Base-by-base conservation (phyloP, 495 filamentous ascomycete genomes). In the Thermothielavioides terrestris region DNA sequence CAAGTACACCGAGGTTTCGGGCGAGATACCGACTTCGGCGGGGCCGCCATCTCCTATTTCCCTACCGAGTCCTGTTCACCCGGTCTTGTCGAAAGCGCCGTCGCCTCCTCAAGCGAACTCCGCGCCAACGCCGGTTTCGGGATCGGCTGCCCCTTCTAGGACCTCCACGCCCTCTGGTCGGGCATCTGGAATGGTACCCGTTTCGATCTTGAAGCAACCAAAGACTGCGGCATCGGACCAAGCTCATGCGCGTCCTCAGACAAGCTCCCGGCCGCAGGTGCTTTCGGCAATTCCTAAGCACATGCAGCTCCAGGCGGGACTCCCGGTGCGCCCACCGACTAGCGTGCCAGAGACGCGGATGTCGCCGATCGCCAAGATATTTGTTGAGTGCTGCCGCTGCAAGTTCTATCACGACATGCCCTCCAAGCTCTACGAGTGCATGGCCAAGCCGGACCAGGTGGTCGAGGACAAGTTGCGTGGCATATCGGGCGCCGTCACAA, bases 371-470 rank as follows among this genome's bases (percentile, higher is more conserved):
- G 81, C 79, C 28, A 91, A 89, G 65, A 71, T 88, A 50, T 81
- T 91, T 50, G 84, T 89, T 6, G 82, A 89, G 48, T 91, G 86
- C 62, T 91, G 86, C 62, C 77, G 73, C 46, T 91, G 86, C 73
- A 82, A 82, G 46, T 87, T 83, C 63, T 89, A 83, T 76, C 84
- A 89, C 64, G 86, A 89, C 56, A 77, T 88, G 64, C 86, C 86
- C 9, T 82, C 80, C 9, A 79, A 82, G 36, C 70, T 86, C 42
- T 89, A 89, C 57, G 80, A 85, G 46, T 83, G 76, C 57, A 84
- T 87, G 74, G 79, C 81, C 17, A 79, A 77, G 54, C 77, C 81
- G 9, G 79, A 83, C 47, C 72, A 71, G 20, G 61, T 78, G 15
- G 68, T 76, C 1, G 62, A 74, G 50, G 75, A 77, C 53, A 58